Evolutionary conservation across 192 early-diverging fungal genomes (phyloP), one percentile per base, ranked within the genome.

Genomic region (Backusella circina): DNA sequence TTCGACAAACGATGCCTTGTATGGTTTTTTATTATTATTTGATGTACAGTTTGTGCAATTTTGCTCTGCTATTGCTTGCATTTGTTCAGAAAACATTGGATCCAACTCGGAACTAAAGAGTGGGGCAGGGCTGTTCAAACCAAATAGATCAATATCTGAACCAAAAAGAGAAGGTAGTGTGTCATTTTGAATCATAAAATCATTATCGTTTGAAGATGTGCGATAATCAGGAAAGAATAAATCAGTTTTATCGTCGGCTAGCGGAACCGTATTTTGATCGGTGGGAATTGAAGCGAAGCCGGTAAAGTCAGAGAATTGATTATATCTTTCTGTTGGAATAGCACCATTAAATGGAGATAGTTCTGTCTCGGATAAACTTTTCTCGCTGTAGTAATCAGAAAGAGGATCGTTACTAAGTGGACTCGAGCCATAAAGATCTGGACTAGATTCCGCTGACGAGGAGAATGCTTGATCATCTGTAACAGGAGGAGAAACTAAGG

Each of bases 121-220:
- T 8, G 67, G 36, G 7, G 33, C n/a, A 18, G 67, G 67, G 12
- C 67, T 36, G 18, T 12, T 21, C n/a, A 68, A 33, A 38, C 69
- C 69, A 41, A 47, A 70, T 70, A 70, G 39, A 32, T 70, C 41
- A 37, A 70, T 70, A 9, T 47, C 41, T 2, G 38, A 30, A 6
- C 41, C 69, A 70, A 47, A 70, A 16, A 70, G 16, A 21, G 33
- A 41, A 47, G 69, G 69, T 2, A 70, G 28, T 44, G 41, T 35
- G 26, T 70, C 69, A 47, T 38, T 30, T 70, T 70, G 69, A 28
- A 28, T 44, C 26, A 70, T 30, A 41, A 44, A 70, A 18, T 70
- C 69, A 67, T 13, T 32, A 28, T 61, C 54, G 3, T 61, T 61
- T 13, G 26, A 10, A 61, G 54, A 28, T 21, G 69, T 47, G 32